Evolutionary conservation across 495 filamentous ascomycete species (phyloP).

Genomic region (Podospora fimiseda): DNA sequence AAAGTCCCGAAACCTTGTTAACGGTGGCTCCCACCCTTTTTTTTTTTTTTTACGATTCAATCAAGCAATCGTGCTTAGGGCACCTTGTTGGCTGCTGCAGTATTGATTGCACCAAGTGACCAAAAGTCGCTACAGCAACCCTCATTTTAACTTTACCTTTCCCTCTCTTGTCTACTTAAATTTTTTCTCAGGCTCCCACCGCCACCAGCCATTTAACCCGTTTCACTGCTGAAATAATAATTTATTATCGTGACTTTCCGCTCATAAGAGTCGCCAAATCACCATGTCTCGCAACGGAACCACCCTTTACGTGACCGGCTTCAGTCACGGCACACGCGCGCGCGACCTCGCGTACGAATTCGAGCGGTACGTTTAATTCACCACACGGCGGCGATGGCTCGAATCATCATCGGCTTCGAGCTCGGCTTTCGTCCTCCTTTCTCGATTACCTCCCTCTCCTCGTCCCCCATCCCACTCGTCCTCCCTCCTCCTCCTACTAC

Average conservation of each 20-base stretch:
- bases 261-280: slow-evolving; percentile 7
- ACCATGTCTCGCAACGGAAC: slow-evolving; percentile 88
- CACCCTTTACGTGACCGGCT: slow-evolving; percentile 94
- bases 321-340: slow-evolving; percentile 97
- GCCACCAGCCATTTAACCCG: neutral
- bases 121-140: too few species aligned
- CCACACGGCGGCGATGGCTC: slow-evolving; percentile 36
- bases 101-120: too few species aligned
- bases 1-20: neutral
- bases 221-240: neutral
- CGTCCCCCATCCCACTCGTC: slow-evolving; percentile 29
- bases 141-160: neutral
- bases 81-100: too few species aligned
- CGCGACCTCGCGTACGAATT: slow-evolving; percentile 99
- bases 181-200: slow-evolving; percentile 14
- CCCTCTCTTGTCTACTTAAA: neutral
- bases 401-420: slow-evolving; percentile 36
- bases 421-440: slow-evolving; percentile 23
- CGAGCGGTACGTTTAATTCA: slow-evolving; percentile 65
- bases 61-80: too few species aligned
- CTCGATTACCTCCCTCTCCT: slow-evolving; percentile 21
- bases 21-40: neutral
- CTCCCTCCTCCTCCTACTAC: slow-evolving; percentile 34
- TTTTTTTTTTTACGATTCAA: neutral
- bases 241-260: too few species aligned